Evolutionary conservation across 768 basidiomycete species (phyloP), one percentile per base, ranked within the genome.

Genomic region (Jaapia argillacea): DNA sequence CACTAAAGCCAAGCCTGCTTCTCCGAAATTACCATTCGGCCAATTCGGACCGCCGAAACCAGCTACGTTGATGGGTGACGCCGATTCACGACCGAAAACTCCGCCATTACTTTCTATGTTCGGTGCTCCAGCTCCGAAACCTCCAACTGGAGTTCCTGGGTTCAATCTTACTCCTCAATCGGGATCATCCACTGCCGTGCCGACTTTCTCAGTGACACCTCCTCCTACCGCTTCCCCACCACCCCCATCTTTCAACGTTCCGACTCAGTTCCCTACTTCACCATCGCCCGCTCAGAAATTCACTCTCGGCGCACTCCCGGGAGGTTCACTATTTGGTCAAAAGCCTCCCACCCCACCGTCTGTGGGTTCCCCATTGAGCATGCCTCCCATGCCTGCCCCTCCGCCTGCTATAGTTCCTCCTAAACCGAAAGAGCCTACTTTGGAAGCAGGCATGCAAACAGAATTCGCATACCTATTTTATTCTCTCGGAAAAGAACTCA

Each of bases 381-480:
- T n/a, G n/a, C n/a, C n/a, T n/a, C n/a, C n/a, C n/a, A n/a, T n/a
- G n/a, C 4, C 21, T 5, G 6, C 20, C 43, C 21, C 48, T 22
- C 40, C 51, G 21, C 24, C 42, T 4, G 16, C 43, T 5, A 45
- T 51, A 1, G 36, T 42, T 7, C 44, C 56, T 16, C 38, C 48
- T 16, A 45, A 12, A 22, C 45, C 37, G 4, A 45, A 50, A 20
- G 50, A 57, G 16, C 46, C 61, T 44, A 46, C 67, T 45, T 51
- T 71, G 47, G 72, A 78, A 46, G 71, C 76, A 43, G 79, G 81
- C 6, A 75, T 90, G 73, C 82, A 85, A 51, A 67, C 69, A 14
- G 79, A 88, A 53, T 81, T 81, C 49, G 51, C 56, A 2, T 37
- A 66, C 25, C 63, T 90, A 25, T 65, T 79, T 33, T 43, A 48